Conservation (phyloP, 768 basidiomycete species). For the Strobilomyces dryophilus region DNA sequence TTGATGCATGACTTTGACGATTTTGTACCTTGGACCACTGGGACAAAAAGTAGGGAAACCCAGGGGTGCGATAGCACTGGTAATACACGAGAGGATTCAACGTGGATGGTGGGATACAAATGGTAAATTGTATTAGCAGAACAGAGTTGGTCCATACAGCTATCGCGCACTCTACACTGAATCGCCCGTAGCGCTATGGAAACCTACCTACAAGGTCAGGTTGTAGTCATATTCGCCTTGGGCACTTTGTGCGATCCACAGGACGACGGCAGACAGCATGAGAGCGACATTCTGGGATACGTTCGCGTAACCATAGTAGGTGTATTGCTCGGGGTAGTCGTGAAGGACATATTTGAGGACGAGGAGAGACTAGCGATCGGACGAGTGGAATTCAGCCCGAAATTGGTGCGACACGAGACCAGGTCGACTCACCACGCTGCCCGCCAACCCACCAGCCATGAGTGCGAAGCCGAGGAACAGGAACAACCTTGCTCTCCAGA, state of each 20-base stretch:
- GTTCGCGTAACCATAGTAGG: conserved; percentile 92
- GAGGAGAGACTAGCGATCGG: conserved; percentile 61
- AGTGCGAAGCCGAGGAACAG: conserved; percentile 94
- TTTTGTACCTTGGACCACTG: background rate
- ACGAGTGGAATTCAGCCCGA: background rate
- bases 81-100: background rate
- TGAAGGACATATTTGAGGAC: conserved; percentile 87
- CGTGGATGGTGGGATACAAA: conserved; percentile 6
- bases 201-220: conserved; percentile 59
- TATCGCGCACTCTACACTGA: conserved; percentile 1
- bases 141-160: background rate
- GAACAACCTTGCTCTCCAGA: conserved; percentile 88
- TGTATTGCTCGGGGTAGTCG: conserved; percentile 67
- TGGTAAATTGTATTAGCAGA: conserved; percentile 6
- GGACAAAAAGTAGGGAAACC: background rate
- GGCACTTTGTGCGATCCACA: conserved; percentile 89
- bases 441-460: conserved; percentile 98
- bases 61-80: too few relatives aligned
- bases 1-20: too few relatives aligned
- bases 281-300: conserved; percentile 89
- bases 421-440: conserved; percentile 74
- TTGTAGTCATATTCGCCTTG: conserved; percentile 93
- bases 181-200: background rate
- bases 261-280: conserved; percentile 80
- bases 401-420: background rate